Base-by-base conservation (phyloP, 1,139 yeast genomes). In the Yamadazyma sp. region DNA sequence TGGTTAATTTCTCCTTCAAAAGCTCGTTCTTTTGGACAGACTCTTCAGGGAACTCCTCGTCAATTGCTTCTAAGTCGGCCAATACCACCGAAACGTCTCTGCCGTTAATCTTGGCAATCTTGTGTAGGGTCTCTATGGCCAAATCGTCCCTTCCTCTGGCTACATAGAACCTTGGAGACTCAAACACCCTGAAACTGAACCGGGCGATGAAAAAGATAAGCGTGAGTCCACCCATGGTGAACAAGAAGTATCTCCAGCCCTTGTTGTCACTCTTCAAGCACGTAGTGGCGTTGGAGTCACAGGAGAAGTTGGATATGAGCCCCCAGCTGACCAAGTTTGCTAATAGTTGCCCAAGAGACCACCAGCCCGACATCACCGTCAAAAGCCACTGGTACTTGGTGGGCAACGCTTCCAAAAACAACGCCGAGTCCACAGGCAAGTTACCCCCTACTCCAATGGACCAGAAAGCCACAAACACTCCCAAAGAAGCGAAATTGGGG, bases 381-480 rank as follows among this genome's bases (percentile, higher is more conserved):
- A 69, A 60, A 6, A 69, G 48, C 71, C 72, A 69, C 40, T 65
- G 66, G 34, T 69, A 57, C 11, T 52, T 53, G 4, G 60, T 51
- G 1, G 75, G 75, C 16, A 70, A 53, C 3, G 73, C 69, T 44
- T 70, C 76, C 35, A 69, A 49, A 45, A 69, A 68, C n/a, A 69
- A 59, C 3, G 75, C 73, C 20, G 70, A 64, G 44, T 69, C 75
- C 3, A 70, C 73, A 0, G 75, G 75, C 31, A 68, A 55, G 42
- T 69, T 68, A 1, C 76, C 76, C 2, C 75, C 75, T 5, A 69
- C 75, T 0, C 76, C 75, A 49, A 68, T 63, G 44, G 71, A 63
- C 74, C 75, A 69, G 15, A 69, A 56, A 0, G 73, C 58, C 22
- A 53, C 62, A 48, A 68, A 68, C 0, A 59, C 56, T 2, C 72